These are phyloP conservation scores for Eucalyptus cloeziana DNA, from an alignment of 345 rosid genomes.

Conservation along the genomic window DNA sequence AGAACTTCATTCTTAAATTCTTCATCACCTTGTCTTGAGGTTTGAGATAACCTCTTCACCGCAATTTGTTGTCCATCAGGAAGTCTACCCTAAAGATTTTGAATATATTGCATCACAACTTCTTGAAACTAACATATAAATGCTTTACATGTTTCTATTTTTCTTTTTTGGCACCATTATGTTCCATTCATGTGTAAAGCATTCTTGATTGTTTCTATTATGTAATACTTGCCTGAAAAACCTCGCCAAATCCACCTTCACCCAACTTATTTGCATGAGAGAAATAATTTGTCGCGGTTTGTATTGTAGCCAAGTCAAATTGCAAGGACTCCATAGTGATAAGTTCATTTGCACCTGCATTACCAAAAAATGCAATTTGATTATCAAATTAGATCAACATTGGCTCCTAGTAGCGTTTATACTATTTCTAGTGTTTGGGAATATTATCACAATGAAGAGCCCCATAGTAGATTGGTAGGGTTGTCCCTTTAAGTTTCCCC, in stretches of 20 bases:
- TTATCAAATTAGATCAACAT: background rate
- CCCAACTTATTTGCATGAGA: conserved; percentile 43
- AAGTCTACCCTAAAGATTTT: no score
- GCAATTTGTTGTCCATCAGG: no score
- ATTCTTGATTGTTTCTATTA: background rate
- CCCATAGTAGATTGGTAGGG: accelerated
- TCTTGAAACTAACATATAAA: no score
- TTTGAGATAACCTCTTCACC: no score
- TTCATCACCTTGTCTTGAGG: no score
- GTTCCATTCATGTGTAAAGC: no score
- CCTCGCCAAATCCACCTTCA: conserved; percentile 63
- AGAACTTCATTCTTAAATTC: no score
- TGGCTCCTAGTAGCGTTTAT: background rate
- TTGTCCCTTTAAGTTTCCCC: background rate
- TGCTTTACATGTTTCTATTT: no score
- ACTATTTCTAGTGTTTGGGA: background rate
- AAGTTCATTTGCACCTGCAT: conserved; percentile 16
- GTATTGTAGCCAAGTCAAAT: conserved; percentile 18
- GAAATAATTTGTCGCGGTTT: conserved; percentile 38
- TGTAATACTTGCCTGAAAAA: conserved; percentile 29
- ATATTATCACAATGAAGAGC: background rate
- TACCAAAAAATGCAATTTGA: background rate
- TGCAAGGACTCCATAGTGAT: conserved; percentile 24
- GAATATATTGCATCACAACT: no score
- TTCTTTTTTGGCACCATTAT: no score